Evolutionary conservation across 2,329 filamentous ascomycete genomes (phyloP).

Genomic region (Microthyrium microscopicum): DNA sequence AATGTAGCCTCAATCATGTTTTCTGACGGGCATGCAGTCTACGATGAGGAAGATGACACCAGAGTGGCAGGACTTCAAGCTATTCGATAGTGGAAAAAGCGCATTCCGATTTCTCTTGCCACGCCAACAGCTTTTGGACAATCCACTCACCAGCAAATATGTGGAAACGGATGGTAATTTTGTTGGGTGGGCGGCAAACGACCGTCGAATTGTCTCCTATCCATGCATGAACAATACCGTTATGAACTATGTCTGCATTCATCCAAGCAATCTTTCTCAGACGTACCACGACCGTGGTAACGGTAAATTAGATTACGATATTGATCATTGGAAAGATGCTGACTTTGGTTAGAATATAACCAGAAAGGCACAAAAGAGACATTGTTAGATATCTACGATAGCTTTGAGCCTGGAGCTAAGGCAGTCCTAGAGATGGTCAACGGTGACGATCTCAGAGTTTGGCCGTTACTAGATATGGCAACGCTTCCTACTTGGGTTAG

Average conservation of each 20-base stretch:
- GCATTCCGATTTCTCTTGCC: constrained; percentile 41
- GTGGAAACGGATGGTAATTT: constrained; percentile 23
- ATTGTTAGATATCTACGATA: constrained; percentile 24
- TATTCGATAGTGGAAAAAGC: constrained; percentile 34
- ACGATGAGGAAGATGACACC: constrained; percentile 15
- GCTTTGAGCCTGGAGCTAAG: constrained; percentile 20
- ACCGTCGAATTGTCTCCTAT: constrained; percentile 31
- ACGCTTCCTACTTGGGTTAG: constrained; percentile 38
- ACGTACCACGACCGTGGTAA: too few relatives aligned
- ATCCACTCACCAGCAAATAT: constrained; percentile 23
- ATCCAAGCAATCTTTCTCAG: constrained; percentile 14
- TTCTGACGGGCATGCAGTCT: constrained; percentile 15
- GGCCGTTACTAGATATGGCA: constrained; percentile 47
- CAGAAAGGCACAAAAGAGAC: constrained; percentile 19
- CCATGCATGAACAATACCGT: constrained; percentile 29
- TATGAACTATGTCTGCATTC: constrained; percentile 30
- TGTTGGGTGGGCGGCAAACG: constrained; percentile 26
- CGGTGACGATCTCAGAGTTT: constrained; percentile 25
- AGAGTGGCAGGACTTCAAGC: constrained; percentile 18
- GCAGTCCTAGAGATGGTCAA: constrained; percentile 24
- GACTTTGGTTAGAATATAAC: too few relatives aligned
- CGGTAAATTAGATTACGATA: too few relatives aligned
- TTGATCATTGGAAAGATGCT: too few relatives aligned
- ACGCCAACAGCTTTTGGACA: constrained; percentile 24
- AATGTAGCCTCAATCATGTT: constrained; percentile 10